Base-by-base conservation (phyloP, 257 asterid species). In the Scutellaria barbata region DNA sequence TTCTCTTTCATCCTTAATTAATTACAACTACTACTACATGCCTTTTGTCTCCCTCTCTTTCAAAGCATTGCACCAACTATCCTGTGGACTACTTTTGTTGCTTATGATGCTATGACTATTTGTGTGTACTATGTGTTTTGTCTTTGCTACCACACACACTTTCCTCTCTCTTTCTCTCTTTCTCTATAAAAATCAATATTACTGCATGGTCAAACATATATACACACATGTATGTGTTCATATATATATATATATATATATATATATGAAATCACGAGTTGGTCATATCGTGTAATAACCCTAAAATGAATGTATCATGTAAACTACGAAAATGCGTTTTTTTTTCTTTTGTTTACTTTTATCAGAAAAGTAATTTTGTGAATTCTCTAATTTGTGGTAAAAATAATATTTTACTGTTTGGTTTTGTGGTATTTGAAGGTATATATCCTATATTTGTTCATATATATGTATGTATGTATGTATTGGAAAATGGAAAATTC, bases 41-140 rank as follows among this genome's bases (percentile, higher is more conserved):
- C 92, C 81, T 78, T 86, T 82, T 86, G 89, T 84, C 87, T 75
- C 82, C 80, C 77, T 63, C 75, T 35, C 69, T 74, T 63, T 79
- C 57, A 69, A 62, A 75, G 22, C 46, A 63, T 50, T 59, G 40
- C 71, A 76, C 81, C 79, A 81, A 81, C 80, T 69, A 56, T 72
- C 66, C 84, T 76, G 84, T 80, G 78, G 74, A 75, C 53, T 55
- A 20, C 39, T 79, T 79, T 72, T 72, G 78, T 72, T 77, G 71
- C 61, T 41, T 77, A 52, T 74, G 71, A 17, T 48, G 60, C 61
- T 18, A n/a, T 59, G 53, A 52, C 80, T 75, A 61, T 76, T 76
- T 46, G 55, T 71, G 42, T 66, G 76, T 75, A 73, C 79, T 68
- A 45, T 68, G 37, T 73, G 50, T 69, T 74, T 16, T 73, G 5